Evolutionary conservation across 176 grass and related monocot genomes (phyloP), one percentile per base, ranked within the genome.

Genomic region (Oryza longistaminata): DNA sequence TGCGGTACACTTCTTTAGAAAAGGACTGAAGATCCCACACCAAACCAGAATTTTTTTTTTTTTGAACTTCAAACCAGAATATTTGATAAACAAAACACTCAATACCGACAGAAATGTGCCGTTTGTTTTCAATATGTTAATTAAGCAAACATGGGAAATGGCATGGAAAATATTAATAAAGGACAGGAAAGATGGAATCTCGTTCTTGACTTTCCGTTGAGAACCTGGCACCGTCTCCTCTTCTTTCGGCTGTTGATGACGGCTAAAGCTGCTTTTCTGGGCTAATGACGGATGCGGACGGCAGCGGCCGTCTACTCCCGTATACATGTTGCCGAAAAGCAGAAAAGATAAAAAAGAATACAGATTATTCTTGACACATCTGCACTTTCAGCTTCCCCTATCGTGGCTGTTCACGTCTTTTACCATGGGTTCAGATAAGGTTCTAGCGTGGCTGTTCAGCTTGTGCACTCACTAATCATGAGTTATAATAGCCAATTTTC

Each of bases 191-290:
- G 21, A 34, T 8, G 69, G 70, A 62, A 87, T 87, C 80, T 13
- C 49, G 39, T 72, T 45, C 16, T 9, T 0, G 48, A 24, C 79
- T 69, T 89, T 81, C 73, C 45, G 45, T 37, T 53, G 9, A 25
- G 22, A 81, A 79, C 26, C 67, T 73, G 17, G 2, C 19, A 24
- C 75, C 74, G 66, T 34, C 49, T 83, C 64, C 75, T 80, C 0
- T 6, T 62, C 85, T 91, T 91, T 91, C 89, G 89, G 89, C 43
- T 15, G 25, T 4, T 27, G 22, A 84, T 71, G 26, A 44, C 8
- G 13, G 50, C 12, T 44, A 84, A 87, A 81, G 75, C 17, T 13
- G 7, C 85, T 91, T 91, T n/a, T 87, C 52, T 60, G 17, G 34
- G 60, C 37, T 34, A 90, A 78, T 78, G 73, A 35, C 31, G 53